phyloP scores from a whole-genome alignment of 1,139 yeast genomes.

The Lodderomyces margitis region DNA sequence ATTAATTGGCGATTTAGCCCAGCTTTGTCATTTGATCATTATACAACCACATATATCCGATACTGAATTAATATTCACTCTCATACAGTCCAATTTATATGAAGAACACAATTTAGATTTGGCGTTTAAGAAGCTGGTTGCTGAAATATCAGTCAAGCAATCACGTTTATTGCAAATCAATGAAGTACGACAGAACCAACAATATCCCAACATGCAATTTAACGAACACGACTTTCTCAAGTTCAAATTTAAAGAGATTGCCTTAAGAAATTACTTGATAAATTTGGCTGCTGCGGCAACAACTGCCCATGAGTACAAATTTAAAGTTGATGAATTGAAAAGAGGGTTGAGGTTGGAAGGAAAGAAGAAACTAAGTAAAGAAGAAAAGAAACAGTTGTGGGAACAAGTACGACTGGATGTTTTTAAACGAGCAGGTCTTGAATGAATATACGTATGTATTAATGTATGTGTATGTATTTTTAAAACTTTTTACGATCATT shows the following conservation, averaged over 20 bases:
- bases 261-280: conserved; percentile 48
- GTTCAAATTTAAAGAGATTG: conserved; percentile 45
- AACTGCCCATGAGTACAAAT: conserved; percentile 51
- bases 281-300: conserved; percentile 57
- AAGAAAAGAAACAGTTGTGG: conserved; percentile 48
- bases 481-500: conserved; percentile 57
- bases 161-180: conserved; percentile 44
- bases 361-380: conserved; percentile 39
- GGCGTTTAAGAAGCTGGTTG: conserved; percentile 48
- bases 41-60: conserved; percentile 45
- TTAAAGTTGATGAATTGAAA: conserved; percentile 36
- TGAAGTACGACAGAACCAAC: conserved; percentile 16
- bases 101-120: conserved; percentile 48
- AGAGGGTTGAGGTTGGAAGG: conserved; percentile 18
- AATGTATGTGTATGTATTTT: conserved; percentile 3
- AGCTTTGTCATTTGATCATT: conserved; percentile 38
- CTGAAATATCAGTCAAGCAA: conserved; percentile 51
- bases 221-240: conserved; percentile 22
- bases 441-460: conserved; percentile 12
- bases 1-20: conserved; percentile 45
- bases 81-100: conserved; percentile 43
- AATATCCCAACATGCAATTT: conserved; percentile 19
- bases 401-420: conserved; percentile 50
- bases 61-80: conserved; percentile 41
- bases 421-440: conserved; percentile 48